Evolutionary conservation across 2,329 filamentous ascomycete genomes (phyloP).

Genomic region (Trichoderma atrobrunneum): DNA sequence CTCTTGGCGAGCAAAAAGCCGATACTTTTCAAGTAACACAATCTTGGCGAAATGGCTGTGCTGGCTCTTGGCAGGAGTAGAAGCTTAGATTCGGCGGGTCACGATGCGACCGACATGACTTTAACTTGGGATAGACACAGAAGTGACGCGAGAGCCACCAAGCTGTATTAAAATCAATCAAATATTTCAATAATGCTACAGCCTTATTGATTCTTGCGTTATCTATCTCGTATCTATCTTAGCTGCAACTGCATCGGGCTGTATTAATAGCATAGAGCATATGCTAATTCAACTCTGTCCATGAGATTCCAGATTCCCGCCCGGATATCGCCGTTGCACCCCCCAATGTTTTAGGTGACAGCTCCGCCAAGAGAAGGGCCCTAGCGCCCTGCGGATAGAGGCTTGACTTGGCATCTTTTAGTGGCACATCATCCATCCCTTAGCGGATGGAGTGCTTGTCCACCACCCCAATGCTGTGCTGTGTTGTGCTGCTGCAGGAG

Average conservation of each 20-base stretch:
- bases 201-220: background rate
- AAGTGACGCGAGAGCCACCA: background rate
- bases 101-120: background rate
- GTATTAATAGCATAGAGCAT: background rate
- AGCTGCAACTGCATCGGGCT: background rate
- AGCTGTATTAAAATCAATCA: background rate
- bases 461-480: background rate
- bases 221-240: background rate
- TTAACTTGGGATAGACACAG: background rate
- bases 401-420: background rate
- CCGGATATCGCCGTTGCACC: background rate
- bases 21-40: background rate
- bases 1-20: background rate
- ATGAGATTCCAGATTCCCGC: background rate
- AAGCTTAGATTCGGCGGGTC: background rate
- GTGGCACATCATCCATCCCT: background rate
- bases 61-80: background rate
- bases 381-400: background rate
- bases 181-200: background rate
- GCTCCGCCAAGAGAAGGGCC: background rate
- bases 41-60: constrained; percentile 1
- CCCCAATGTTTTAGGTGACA: background rate
- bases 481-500: background rate
- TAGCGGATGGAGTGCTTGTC: background rate
- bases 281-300: background rate